Conservation (phyloP, 371 early-diverging fungal species). For the Saksenaea vasiformis region DNA sequence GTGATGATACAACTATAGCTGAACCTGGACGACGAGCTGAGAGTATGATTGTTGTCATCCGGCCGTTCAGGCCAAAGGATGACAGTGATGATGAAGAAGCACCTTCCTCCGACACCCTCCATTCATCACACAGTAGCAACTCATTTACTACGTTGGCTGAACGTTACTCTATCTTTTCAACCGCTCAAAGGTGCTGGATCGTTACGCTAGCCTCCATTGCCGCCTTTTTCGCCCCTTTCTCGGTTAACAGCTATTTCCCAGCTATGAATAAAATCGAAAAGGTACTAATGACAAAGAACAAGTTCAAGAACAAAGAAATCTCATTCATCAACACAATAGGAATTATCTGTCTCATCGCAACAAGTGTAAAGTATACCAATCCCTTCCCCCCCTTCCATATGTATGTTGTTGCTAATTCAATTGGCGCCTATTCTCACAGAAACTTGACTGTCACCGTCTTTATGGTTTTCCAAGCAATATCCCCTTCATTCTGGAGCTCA, state of each 20-base stretch:
- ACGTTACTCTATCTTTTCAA: constrained; percentile 23
- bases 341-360: constrained; percentile 10
- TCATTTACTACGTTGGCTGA: neutral
- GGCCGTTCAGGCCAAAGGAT: neutral
- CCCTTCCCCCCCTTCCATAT: neutral
- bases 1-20: neutral
- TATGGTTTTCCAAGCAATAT: constrained; percentile 47
- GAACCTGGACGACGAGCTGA: neutral
- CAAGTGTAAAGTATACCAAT: constrained; percentile 20
- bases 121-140: neutral
- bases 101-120: neutral
- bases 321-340: neutral
- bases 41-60: neutral
- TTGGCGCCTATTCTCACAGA: constrained; percentile 10
- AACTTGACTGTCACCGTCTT: constrained; percentile 43
- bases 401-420: neutral
- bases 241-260: constrained; percentile 29
- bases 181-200: constrained; percentile 15
- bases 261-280: constrained; percentile 25
- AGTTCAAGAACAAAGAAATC: neutral
- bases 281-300: constrained; percentile 9
- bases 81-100: neutral
- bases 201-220: constrained; percentile 23
- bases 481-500: constrained; percentile 64
- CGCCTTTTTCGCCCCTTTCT: constrained; percentile 29